phyloP scores from a whole-genome alignment of 2,329 filamentous ascomycete genomes.

The Cercospora beticola region DNA sequence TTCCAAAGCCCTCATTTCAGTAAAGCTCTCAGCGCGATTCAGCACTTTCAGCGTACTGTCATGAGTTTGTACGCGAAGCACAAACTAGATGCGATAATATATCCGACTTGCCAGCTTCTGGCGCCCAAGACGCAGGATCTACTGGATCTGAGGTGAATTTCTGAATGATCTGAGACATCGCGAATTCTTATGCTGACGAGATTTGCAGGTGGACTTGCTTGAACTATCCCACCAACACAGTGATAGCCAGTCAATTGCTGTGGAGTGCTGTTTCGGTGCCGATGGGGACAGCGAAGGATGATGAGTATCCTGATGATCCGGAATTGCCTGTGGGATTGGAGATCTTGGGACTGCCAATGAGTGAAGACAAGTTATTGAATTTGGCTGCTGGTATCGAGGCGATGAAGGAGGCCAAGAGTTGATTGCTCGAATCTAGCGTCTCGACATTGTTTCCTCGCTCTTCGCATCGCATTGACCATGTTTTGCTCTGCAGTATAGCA shows the following conservation, averaged over 20 bases:
- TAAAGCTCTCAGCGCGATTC: slow-evolving; percentile 28
- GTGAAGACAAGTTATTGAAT: slow-evolving; percentile 25
- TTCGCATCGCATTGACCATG: not conserved
- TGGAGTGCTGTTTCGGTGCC: slow-evolving; percentile 41
- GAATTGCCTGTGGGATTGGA: slow-evolving; percentile 30
- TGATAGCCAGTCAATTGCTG: slow-evolving; percentile 37
- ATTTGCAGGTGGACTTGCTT: slow-evolving; percentile 28
- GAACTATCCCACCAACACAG: slow-evolving; percentile 40
- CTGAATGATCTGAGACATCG: not conserved
- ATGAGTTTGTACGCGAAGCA: slow-evolving; percentile 35
- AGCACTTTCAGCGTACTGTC: slow-evolving; percentile 35
- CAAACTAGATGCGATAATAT: slow-evolving; percentile 38
- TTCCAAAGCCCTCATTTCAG: slow-evolving; percentile 35
- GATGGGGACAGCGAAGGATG: slow-evolving; percentile 26
- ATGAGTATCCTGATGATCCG: slow-evolving; percentile 26
- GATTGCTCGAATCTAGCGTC: not conserved
- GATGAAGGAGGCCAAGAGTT: slow-evolving; percentile 3
- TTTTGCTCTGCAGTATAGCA: not conserved
- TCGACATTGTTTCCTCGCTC: not conserved
- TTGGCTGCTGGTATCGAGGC: slow-evolving; percentile 25
- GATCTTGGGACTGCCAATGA: slow-evolving; percentile 28
- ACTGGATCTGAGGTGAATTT: slow-evolving; percentile 23
- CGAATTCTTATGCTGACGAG: not conserved
- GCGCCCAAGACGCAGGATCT: slow-evolving; percentile 39
- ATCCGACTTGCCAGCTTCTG: slow-evolving; percentile 39